Conservation (phyloP, 257 asterid species). For the Lithospermum erythrorhizon region DNA sequence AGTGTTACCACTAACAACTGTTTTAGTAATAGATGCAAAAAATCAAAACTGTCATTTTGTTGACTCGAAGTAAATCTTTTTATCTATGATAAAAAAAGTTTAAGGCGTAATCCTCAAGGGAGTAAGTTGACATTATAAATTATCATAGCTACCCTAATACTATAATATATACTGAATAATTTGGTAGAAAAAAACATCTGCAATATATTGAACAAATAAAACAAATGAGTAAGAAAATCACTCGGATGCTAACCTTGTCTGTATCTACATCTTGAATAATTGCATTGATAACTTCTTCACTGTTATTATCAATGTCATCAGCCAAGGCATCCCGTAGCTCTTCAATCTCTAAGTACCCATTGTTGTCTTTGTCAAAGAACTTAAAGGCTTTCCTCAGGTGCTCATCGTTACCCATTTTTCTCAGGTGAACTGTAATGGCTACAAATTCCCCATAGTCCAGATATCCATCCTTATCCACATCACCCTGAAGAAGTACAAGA, state of each 20-base stretch:
- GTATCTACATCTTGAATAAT: constrained; percentile 2
- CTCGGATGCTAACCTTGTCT: neutral
- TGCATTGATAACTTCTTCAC: constrained; percentile 4
- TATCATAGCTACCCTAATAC: no score
- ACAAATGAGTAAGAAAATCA: no score
- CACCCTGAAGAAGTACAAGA: constrained; percentile 2
- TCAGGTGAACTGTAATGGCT: neutral
- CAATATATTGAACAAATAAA: no score
- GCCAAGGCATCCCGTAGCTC: constrained; percentile 1
- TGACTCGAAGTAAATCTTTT: no score
- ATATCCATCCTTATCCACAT: constrained; percentile 2
- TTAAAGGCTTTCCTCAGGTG: neutral
- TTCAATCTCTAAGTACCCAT: constrained; percentile 54
- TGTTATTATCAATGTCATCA: constrained; percentile 1
- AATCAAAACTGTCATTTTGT: no score
- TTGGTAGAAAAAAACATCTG: no score
- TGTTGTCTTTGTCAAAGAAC: constrained; percentile 1
- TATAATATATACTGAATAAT: no score
- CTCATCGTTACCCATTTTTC: constrained; percentile 1
- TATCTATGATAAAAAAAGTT: no score
- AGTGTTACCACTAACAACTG: no score
- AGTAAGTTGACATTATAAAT: no score
- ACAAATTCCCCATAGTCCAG: constrained; percentile 2
- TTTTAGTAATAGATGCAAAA: no score
- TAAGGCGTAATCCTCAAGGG: no score